phyloP scores from a whole-genome alignment of 2,329 filamentous ascomycete species.

The Aspergillus terreus region DNA sequence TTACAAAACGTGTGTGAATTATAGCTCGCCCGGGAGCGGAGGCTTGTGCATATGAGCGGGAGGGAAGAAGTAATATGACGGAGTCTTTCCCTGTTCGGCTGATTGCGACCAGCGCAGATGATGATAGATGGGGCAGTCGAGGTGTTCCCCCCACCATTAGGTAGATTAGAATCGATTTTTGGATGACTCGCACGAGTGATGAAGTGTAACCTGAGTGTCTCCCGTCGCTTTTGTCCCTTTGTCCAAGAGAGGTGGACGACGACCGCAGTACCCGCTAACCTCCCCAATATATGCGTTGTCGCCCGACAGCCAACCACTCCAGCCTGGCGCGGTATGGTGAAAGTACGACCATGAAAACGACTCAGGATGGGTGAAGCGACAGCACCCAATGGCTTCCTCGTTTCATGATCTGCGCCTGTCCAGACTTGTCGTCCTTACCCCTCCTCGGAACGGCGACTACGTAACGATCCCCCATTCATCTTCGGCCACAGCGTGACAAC shows the following conservation, averaged over 20 bases:
- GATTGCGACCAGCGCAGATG: not conserved
- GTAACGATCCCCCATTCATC: constrained; percentile 15
- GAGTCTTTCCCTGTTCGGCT: not conserved
- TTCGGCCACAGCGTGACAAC: constrained; percentile 2
- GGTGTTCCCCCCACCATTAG: not conserved
- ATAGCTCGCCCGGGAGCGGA: not conserved
- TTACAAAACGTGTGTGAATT: not conserved
- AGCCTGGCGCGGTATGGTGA: not conserved
- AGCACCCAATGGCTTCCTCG: constrained; percentile 21
- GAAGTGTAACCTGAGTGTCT: too few species aligned
- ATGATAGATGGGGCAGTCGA: not conserved
- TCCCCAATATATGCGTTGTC: not conserved
- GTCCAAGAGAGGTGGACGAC: too few species aligned
- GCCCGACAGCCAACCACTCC: not conserved
- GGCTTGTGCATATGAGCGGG: not conserved
- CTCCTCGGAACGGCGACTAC: constrained; percentile 18
- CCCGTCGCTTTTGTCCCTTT: too few species aligned
- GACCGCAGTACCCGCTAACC: too few species aligned
- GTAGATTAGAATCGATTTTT: not conserved
- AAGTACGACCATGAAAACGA: not conserved
- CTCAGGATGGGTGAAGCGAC: constrained; percentile 11
- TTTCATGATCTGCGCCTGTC: constrained; percentile 27
- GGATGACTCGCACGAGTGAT: too few species aligned
- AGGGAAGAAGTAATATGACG: not conserved
- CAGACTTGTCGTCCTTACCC: constrained; percentile 22